Evolutionary conservation across 2,329 filamentous ascomycete species (phyloP).

Genomic region (Dothistroma septosporum): DNA sequence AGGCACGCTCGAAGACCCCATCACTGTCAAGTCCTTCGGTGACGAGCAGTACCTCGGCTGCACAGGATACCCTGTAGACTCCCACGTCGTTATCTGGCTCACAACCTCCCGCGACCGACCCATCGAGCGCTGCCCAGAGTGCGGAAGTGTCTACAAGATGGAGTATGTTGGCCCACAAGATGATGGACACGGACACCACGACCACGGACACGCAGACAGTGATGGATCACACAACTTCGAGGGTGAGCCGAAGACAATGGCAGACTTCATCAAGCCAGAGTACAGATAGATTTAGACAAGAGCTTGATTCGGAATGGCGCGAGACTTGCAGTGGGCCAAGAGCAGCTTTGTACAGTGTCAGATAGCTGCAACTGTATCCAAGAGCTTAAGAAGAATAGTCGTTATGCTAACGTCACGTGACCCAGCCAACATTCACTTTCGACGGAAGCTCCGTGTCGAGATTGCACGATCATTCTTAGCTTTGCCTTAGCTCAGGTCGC

Average conservation of each 20-base stretch:
- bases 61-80: slow-evolving; percentile 90
- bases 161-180: slow-evolving; percentile 85
- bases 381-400: background rate
- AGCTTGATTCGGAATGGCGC: background rate
- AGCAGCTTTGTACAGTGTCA: slow-evolving; percentile 6
- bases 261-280: slow-evolving; percentile 90
- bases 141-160: slow-evolving; percentile 96
- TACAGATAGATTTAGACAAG: slow-evolving; percentile 63
- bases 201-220: slow-evolving; percentile 41
- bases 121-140: slow-evolving; percentile 92
- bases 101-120: slow-evolving; percentile 84
- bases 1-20: slow-evolving; percentile 88
- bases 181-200: slow-evolving; percentile 57
- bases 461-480: too few relatives aligned
- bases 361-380: background rate
- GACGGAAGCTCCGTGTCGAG: background rate
- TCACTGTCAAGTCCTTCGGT: slow-evolving; percentile 83
- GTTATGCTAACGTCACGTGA: background rate
- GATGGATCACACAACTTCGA: slow-evolving; percentile 55
- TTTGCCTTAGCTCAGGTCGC: too few relatives aligned
- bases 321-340: background rate
- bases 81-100: slow-evolving; percentile 86
- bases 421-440: background rate
- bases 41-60: slow-evolving; percentile 96
- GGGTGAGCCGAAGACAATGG: slow-evolving; percentile 88